Percentiles rank a stretch among this genome's conserved stretches.
Conservation (phyloP, 768 basidiomycete genomes). For the Rhodotorula sphaerocarpa region DNA sequence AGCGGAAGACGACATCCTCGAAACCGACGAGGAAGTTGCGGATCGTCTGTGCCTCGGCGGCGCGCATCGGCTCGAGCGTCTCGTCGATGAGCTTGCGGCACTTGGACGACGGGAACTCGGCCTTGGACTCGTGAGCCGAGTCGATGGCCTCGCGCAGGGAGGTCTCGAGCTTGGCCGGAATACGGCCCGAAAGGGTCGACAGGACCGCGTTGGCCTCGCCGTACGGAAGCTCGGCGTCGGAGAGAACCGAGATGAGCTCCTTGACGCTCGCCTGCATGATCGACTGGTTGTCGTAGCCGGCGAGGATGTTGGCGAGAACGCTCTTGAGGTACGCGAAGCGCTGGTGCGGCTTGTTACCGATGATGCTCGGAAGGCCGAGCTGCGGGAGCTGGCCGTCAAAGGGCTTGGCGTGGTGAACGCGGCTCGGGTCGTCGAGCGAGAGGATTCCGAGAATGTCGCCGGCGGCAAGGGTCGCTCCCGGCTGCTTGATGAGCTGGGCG, state of each 20-base stretch:
- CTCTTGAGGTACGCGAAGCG: conserved; percentile 63
- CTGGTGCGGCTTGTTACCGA: conserved; percentile 86
- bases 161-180: conserved; percentile 85
- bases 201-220: conserved; percentile 74
- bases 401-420: conserved; percentile 96
- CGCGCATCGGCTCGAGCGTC: conserved; percentile 66
- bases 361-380: conserved; percentile 74
- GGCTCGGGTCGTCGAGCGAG: conserved; percentile 86
- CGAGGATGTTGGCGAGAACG: conserved; percentile 79
- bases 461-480: conserved; percentile 89
- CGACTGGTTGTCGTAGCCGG: conserved; percentile 93
- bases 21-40: conserved; percentile 62
- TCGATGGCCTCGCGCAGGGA: conserved; percentile 71
- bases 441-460: conserved; percentile 97
- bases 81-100: conserved; percentile 80
- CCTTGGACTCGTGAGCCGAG: conserved; percentile 54
- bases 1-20: conserved; percentile 67
- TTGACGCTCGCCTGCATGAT: conserved; percentile 79
- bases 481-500: conserved; percentile 93
- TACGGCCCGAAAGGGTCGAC: conserved; percentile 80
- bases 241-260: conserved; percentile 71
- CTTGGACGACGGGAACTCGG: conserved; percentile 80
- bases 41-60: conserved; percentile 73
- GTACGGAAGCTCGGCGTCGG: conserved; percentile 79
- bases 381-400: conserved; percentile 87